Percentiles rank a stretch among this genome's conserved stretches.
These are phyloP conservation scores for Cladosporium sp. DNA, from an alignment of 2,329 filamentous ascomycete genomes.

Conservation along the genomic window DNA sequence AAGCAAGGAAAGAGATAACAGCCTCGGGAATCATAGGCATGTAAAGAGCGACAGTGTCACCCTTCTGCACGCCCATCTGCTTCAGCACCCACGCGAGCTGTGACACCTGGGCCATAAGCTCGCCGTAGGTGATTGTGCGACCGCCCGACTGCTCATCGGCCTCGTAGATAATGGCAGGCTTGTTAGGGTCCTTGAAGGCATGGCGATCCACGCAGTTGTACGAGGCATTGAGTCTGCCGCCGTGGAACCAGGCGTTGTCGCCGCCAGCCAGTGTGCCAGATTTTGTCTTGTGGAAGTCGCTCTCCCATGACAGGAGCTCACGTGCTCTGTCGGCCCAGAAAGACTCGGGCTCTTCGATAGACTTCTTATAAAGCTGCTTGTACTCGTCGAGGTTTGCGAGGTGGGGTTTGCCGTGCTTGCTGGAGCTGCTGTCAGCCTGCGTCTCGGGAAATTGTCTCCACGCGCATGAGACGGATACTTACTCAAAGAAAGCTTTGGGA, in stretches of 20 bases:
- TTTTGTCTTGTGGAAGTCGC: slow-evolving; percentile 86
- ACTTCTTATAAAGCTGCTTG: slow-evolving; percentile 68
- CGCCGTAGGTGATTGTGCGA: slow-evolving; percentile 84
- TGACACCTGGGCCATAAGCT: slow-evolving; percentile 89
- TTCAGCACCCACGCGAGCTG: slow-evolving; percentile 82
- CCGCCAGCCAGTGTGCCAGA: slow-evolving; percentile 71
- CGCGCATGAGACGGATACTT: slow-evolving; percentile 16
- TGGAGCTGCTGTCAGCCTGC: slow-evolving; percentile 24
- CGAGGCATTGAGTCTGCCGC: slow-evolving; percentile 88
- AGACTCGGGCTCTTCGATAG: slow-evolving; percentile 79
- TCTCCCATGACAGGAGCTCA: slow-evolving; percentile 84
- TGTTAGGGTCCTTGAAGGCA: slow-evolving; percentile 89
- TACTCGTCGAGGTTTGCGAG: slow-evolving; percentile 58
- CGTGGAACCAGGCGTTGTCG: slow-evolving; percentile 90
- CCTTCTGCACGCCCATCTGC: slow-evolving; percentile 94
- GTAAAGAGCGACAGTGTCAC: slow-evolving; percentile 95
- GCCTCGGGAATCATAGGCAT: slow-evolving; percentile 99
- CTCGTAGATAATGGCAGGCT: slow-evolving; percentile 97
- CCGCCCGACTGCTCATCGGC: slow-evolving; percentile 86
- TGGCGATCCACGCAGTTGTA: slow-evolving; percentile 98
- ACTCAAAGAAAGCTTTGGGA: slow-evolving; percentile 51
- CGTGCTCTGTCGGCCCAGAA: slow-evolving; percentile 88
- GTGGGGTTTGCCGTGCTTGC: slow-evolving; percentile 59
- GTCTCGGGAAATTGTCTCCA: not conserved
- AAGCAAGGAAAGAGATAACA: slow-evolving; percentile 83